Base-by-base conservation (phyloP, 176 grass and related monocot species). In the Triticum dicoccoides region DNA sequence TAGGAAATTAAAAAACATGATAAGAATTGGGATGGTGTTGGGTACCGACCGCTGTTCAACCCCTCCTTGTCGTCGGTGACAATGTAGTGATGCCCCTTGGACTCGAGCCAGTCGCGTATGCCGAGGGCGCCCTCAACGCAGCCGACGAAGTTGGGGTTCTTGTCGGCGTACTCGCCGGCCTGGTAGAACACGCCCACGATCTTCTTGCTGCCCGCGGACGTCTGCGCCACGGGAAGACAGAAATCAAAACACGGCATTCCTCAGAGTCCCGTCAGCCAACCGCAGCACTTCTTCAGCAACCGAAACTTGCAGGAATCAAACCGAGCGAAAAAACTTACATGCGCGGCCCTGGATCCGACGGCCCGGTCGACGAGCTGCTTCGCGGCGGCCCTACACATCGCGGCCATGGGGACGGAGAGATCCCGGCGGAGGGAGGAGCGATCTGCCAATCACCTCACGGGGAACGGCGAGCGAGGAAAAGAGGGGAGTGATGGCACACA, bases 131-230 rank as follows among this genome's bases (percentile, higher is more conserved):
- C 51, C 83, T 98, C 96, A 5, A 94, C 92, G 20, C 96, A 98
- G 0, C 96, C 96, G 56, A 96, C 84, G 73, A 98, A 98, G 82
- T 94, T 96, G 9, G 90, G 91, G 37, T 98, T 98, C 89, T 82
- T 78, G 15, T 93, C 84, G 2, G 93, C 96, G 35, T 98, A 91
- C 77, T 94, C 96, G 10, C 94, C 89, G 67, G 82, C 96, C 82
- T 98, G 92, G 87, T 98, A 98, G 82, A 98, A 98, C 38, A 98
- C 96, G 11, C 96, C 96, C 12, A 98, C 93, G 64, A 98, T 98
- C 90, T 98, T 98, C 88, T 98, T 98, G 88, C 93, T 91, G 61
- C 88, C 91, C 5, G 96, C 35, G 4, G 93, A 98, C 58, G 89
- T 91, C 96, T 98, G 88, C 18, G 35, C 15, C 37, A 56, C 44